These are phyloP conservation scores for Hygrophoropsis aurantiaca DNA, from an alignment of 768 basidiomycete species.

Conservation along the genomic window DNA sequence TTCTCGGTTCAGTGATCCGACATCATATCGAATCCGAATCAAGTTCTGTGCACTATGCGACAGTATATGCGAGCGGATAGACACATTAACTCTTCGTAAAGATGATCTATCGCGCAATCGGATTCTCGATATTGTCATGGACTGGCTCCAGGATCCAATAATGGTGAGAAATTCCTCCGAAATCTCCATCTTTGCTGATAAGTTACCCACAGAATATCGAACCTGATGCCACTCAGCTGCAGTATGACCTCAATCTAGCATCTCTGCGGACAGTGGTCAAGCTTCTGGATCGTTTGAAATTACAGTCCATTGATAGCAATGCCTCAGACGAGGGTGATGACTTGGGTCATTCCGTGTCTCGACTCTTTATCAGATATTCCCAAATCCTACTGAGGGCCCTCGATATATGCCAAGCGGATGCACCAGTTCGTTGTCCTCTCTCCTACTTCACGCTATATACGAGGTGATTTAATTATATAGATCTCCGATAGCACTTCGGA, in stretches of 20 bases:
- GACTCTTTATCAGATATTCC: constrained; percentile 80
- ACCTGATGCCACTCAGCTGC: constrained; percentile 35
- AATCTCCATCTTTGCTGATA: constrained; percentile 5
- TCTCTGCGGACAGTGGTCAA: constrained; percentile 75
- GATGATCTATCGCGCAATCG: constrained; percentile 66
- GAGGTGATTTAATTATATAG: constrained; percentile 27
- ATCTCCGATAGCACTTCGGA: constrained; percentile 53
- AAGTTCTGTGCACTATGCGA: constrained; percentile 78
- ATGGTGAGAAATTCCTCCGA: constrained; percentile 41
- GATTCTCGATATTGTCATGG: constrained; percentile 73
- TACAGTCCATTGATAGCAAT: constrained; percentile 56
- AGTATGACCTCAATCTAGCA: constrained; percentile 70
- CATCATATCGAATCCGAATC: constrained; percentile 63
- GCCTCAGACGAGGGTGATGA: constrained; percentile 58
- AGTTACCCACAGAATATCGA: constrained; percentile 32
- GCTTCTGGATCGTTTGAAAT: constrained; percentile 70
- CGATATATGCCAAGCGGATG: constrained; percentile 50
- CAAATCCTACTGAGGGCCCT: constrained; percentile 62
- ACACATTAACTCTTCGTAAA: constrained; percentile 62
- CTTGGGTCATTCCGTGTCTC: constrained; percentile 64
- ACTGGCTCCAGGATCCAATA: constrained; percentile 67
- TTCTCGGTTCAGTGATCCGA: constrained; percentile 53
- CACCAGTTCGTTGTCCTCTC: constrained; percentile 32
- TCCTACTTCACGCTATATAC: background rate
- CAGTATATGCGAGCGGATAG: constrained; percentile 60